Base-by-base conservation (phyloP, 2,329 filamentous ascomycete genomes). In the Trichoderma guizhouense region DNA sequence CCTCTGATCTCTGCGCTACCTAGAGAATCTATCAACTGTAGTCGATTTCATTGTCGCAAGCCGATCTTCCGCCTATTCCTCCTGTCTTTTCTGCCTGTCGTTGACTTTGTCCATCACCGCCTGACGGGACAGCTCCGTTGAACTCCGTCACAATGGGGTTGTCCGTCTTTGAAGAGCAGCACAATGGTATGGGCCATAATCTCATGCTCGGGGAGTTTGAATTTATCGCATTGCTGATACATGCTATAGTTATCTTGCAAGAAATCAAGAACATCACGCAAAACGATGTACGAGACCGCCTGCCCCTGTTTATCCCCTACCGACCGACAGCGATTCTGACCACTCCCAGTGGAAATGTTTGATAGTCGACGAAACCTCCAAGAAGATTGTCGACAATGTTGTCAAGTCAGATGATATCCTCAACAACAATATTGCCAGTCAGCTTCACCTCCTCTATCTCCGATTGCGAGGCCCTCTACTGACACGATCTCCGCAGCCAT, bases 391-490 rank as follows among this genome's bases (percentile, higher is more conserved):
- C 77, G 92, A 97, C 83, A 97, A 95, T 86, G 92, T 93, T 61
- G 89, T 95, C 80, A 95, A 94, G 78, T 93, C 98, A 85, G 95
- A 99, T 89, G 94, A 98, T 79, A 97, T 99, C 76, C 91, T 99
- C 83, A 97, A 97, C 81, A 90, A 94, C 83, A 97, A 97, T 81
- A 93, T 99, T 82, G 95, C 95, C 76, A 97, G 95, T 97, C 87
- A 80, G 91, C 80, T 62, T 36, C 63, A 57, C 69, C 73, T 57
- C 62, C 32, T 7, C 11, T 21, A 21, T 30, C 30, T 47, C 11
- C 61, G 3, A 47, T 69, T 32, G 39, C 69, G 71, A 57, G 74
- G 62, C 72, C 70, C 76, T 15, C 18, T 68, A 30, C 72, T 72
- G 76, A 61, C 61, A 66, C 69, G 73, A n/a, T 73, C 71, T 7